Evolutionary conservation across 2,329 filamentous ascomycete genomes (phyloP).

Genomic region (Colletotrichum sp.): DNA sequence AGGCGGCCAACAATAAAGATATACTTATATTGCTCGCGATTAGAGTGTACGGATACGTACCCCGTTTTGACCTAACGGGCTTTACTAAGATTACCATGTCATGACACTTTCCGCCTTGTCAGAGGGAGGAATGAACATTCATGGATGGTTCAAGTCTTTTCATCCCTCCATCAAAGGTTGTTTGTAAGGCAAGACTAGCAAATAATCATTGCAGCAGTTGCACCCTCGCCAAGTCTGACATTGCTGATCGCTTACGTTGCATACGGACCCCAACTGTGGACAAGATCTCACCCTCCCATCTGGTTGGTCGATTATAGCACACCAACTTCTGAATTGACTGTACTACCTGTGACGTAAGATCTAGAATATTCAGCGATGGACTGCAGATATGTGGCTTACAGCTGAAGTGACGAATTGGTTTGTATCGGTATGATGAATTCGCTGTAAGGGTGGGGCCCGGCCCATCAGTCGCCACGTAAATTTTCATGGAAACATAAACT

Average conservation of each 20-base stretch:
- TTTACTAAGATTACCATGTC: background rate
- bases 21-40: background rate
- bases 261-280: background rate
- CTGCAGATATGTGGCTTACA: background rate
- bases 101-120: background rate
- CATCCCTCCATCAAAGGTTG: background rate
- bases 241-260: background rate
- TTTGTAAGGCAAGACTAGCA: background rate
- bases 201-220: background rate
- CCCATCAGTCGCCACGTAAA: background rate
- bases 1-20: too few species aligned
- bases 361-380: background rate
- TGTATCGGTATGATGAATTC: background rate
- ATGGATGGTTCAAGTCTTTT: background rate
- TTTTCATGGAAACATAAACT: too few species aligned
- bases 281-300: background rate
- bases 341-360: background rate
- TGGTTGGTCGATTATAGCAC: background rate
- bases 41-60: too few species aligned
- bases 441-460: background rate
- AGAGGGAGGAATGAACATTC: background rate
- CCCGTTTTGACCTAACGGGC: too few species aligned
- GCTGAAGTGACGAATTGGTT: background rate
- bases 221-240: background rate
- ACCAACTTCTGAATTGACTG: background rate